These are phyloP conservation scores for Suillus decipiens DNA, from an alignment of 768 basidiomycete species.

Conservation along the genomic window DNA sequence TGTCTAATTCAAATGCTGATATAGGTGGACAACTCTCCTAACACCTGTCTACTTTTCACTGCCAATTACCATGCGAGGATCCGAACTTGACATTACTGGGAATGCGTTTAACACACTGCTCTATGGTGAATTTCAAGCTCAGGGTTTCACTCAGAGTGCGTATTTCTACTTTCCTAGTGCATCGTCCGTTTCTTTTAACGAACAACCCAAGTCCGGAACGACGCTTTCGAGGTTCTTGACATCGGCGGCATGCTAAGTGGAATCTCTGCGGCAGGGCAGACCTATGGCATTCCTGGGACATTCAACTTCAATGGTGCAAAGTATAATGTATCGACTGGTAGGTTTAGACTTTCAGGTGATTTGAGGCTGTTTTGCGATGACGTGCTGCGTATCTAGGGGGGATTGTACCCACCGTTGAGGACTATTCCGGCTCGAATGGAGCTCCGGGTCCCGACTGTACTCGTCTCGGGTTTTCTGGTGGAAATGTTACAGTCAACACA, in stretches of 20 bases:
- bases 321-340: conserved; percentile 17
- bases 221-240: conserved; percentile 17
- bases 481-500: conserved; percentile 4
- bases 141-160: conserved; percentile 10
- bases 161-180: neutral
- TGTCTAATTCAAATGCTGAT: neutral
- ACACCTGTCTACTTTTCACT: conserved; percentile 10
- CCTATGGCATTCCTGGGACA: conserved; percentile 4
- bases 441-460: neutral
- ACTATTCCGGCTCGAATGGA: conserved; percentile 7
- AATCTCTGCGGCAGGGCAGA: conserved; percentile 16
- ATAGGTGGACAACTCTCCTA: conserved; percentile 20
- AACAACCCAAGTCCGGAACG: conserved; percentile 12
- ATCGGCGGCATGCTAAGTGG: conserved; percentile 19
- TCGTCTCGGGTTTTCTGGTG: conserved; percentile 10
- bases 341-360: neutral
- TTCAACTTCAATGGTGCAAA: conserved; percentile 14
- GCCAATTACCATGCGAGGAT: conserved; percentile 2
- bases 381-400: neutral
- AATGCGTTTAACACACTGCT: conserved; percentile 7
- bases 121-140: conserved; percentile 9
- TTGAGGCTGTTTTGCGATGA: neutral
- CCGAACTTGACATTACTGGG: conserved; percentile 16
- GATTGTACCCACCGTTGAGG: conserved; percentile 4
- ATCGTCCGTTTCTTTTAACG: neutral